Base-by-base conservation (phyloP, 1,284 basidiomycete genomes). In the Ceratobasidium sp. region DNA sequence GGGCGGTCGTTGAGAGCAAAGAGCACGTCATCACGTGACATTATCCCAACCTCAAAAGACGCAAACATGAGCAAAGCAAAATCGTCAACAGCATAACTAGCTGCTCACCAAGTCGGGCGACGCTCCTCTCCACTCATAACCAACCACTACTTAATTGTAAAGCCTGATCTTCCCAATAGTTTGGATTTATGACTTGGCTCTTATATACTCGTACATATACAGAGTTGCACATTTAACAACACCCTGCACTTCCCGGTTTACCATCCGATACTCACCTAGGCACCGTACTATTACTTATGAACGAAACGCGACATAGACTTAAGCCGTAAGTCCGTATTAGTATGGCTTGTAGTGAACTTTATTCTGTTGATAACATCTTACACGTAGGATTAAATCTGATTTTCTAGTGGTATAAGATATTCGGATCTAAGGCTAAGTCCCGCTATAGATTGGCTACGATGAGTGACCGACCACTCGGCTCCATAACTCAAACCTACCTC, bases 321-420 rank as follows among this genome's bases (percentile, higher is more conserved):
- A 77, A 90, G 92, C 92, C 73, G 84, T 69, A 78, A 79, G n/a
- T 83, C 84, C 15, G 82, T 84, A 57, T 82, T 80, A 3, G 84
- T 78, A 77, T 83, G 82, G 66, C 84, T 85, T 7, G 83, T 82
- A 46, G 81, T 78, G 56, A 78, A 76, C 79, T 83, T 59, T 65
- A 90, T 90, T 86, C 93, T 91, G 81, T 92, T 89, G 62, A 89
- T 88, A 1, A 91, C 92, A 80, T 89, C 87, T 82, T 92, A 89
- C 56, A 93, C 90, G 81, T 91, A 92, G 0, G 91, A 90, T 2
- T 83, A 85, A 17, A 94, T 86, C 20, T 87, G 83, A 44, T 84
- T 83, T 77, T 91, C 88, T 0, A 89, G 81, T 23, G 93, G 83
- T 66, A 86, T 89, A 3, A 85, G 84, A 81, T 87, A 92, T 20